These are phyloP conservation scores for Acarospora socialis DNA, from an alignment of 2,329 filamentous ascomycete genomes.

Conservation along the genomic window DNA sequence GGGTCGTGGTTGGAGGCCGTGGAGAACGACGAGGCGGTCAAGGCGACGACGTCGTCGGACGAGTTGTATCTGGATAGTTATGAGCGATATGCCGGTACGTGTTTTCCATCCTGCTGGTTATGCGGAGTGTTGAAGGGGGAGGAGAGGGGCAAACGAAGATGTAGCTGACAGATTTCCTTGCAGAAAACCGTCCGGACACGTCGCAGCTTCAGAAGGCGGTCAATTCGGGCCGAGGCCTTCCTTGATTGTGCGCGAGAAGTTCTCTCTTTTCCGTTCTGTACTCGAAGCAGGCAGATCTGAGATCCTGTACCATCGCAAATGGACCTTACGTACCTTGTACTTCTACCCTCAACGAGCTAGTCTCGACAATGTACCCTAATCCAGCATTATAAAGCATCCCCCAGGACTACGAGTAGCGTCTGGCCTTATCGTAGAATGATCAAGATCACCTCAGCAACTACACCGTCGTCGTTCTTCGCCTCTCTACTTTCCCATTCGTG, in stretches of 20 bases:
- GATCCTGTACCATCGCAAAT: too few species aligned
- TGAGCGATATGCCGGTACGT: conserved; percentile 44
- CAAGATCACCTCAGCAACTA: too few species aligned
- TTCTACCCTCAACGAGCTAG: too few species aligned
- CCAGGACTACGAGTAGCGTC: too few species aligned
- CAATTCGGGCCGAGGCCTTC: conserved; percentile 40
- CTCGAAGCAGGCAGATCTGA: too few species aligned
- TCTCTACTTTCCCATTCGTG: too few species aligned
- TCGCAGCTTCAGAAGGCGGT: conserved; percentile 45
- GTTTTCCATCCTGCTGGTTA: conserved; percentile 3
- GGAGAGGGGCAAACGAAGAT: not conserved
- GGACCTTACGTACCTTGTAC: too few species aligned
- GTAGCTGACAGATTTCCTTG: conserved; percentile 9
- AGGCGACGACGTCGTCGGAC: conserved; percentile 52
- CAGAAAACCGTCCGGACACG: conserved; percentile 46
- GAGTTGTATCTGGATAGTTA: conserved; percentile 55
- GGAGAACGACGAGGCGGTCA: conserved; percentile 47
- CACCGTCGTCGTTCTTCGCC: too few species aligned
- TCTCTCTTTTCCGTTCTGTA: too few species aligned
- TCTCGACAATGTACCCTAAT: too few species aligned
- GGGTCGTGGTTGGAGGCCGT: conserved; percentile 56
- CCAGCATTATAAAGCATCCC: too few species aligned
- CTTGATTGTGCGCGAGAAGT: conserved; percentile 23
- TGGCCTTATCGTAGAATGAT: too few species aligned
- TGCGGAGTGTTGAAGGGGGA: conserved; percentile 5